Percentiles rank a stretch among this genome's conserved stretches.
These are phyloP conservation scores for Coleophoma cylindrospora DNA, from an alignment of 2,329 filamentous ascomycete genomes.

Conservation along the genomic window DNA sequence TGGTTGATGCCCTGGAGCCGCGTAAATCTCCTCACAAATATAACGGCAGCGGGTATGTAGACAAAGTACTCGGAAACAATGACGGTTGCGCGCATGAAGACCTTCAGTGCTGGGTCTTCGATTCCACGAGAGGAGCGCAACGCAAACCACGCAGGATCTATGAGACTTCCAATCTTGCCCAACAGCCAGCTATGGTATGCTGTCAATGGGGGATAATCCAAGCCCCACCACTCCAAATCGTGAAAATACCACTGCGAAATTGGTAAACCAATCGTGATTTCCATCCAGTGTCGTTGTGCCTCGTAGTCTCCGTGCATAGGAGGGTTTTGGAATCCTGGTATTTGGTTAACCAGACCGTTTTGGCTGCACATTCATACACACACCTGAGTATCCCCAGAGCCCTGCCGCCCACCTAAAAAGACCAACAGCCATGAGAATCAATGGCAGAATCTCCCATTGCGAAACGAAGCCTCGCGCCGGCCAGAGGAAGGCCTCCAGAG, in stretches of 20 bases:
- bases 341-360: constrained; percentile 6
- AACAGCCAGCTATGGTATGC: constrained; percentile 98
- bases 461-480: constrained; percentile 78
- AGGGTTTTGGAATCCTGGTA: constrained; percentile 66
- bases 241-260: constrained; percentile 97
- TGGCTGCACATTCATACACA: constrained; percentile 1
- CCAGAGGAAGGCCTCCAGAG: constrained; percentile 91
- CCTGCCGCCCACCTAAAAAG: constrained; percentile 91
- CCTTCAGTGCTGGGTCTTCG: constrained; percentile 75
- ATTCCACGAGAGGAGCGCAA: constrained; percentile 77
- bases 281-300: constrained; percentile 98
- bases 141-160: constrained; percentile 83
- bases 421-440: constrained; percentile 84
- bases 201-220: constrained; percentile 95
- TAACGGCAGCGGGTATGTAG: constrained; percentile 78
- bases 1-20: constrained; percentile 69
- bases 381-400: constrained; percentile 92
- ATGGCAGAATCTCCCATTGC: constrained; percentile 86
- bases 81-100: constrained; percentile 94
- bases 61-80: constrained; percentile 86
- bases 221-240: constrained; percentile 93
- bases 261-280: constrained; percentile 83
- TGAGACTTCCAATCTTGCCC: constrained; percentile 74
- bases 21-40: constrained; percentile 80
- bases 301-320: constrained; percentile 98